Percentiles rank a stretch among this genome's conserved stretches.
phyloP scores from a whole-genome alignment of 2,329 filamentous ascomycete species.

The Cladophialophora chaetospira region DNA sequence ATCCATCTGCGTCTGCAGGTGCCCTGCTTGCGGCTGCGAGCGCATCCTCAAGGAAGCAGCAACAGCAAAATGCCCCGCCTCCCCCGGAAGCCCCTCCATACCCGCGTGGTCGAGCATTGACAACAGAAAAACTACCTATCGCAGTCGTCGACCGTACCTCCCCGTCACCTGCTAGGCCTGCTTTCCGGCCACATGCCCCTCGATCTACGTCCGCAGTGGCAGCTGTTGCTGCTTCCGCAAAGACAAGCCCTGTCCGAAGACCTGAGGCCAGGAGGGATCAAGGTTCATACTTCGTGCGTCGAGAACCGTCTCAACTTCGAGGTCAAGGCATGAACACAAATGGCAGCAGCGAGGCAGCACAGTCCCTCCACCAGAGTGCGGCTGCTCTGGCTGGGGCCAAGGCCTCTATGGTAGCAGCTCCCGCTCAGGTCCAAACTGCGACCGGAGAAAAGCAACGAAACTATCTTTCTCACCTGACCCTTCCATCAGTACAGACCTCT shows the following conservation, averaged over 20 bases:
- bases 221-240: conserved; percentile 27
- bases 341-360: conserved; percentile 15
- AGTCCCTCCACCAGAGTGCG: conserved; percentile 16
- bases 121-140: conserved; percentile 12
- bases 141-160: conserved; percentile 14
- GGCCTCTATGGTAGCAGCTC: conserved; percentile 24
- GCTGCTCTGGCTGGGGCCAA: conserved; percentile 26
- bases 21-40: conserved; percentile 26
- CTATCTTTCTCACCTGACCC: conserved; percentile 11
- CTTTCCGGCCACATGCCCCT: conserved; percentile 15
- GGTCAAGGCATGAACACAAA: conserved; percentile 23
- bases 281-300: conserved; percentile 15
- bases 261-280: conserved; percentile 18
- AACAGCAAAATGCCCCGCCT: conserved; percentile 6
- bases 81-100: conserved; percentile 4
- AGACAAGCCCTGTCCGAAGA: conserved; percentile 26
- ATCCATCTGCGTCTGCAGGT: conserved; percentile 28
- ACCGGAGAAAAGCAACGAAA: conserved; percentile 18
- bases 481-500: conserved; percentile 11
- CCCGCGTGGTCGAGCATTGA: conserved; percentile 17
- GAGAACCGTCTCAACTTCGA: conserved; percentile 14
- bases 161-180: conserved; percentile 16
- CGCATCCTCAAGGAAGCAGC: conserved; percentile 23
- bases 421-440: conserved; percentile 6
- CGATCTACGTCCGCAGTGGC: conserved; percentile 30